Evolutionary conservation across 495 filamentous ascomycete genomes (phyloP).

Genomic region (Aspergillus diversus): DNA sequence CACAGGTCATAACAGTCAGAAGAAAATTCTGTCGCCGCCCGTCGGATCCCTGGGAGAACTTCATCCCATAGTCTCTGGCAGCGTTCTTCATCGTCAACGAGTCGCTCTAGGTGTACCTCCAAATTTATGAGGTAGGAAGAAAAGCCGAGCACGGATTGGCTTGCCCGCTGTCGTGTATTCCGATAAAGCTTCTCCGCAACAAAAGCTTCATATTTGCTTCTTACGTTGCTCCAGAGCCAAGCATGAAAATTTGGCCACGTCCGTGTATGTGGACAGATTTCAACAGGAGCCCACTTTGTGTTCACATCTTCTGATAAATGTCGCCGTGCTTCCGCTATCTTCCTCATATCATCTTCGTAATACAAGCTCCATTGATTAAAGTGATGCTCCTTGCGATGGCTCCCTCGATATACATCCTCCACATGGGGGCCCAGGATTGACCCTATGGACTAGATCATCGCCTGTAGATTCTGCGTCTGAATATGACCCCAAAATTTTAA

Average conservation of each 20-base stretch:
- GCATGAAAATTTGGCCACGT: conserved; percentile 14
- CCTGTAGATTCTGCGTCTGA: too few species aligned
- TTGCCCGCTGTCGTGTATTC: conserved; percentile 2
- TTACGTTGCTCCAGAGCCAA: conserved; percentile 3
- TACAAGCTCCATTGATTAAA: not conserved
- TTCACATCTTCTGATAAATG: not conserved
- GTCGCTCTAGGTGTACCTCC: conserved; percentile 3
- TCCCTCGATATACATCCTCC: not conserved
- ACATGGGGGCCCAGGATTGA: conserved; percentile 6
- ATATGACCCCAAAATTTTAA: too few species aligned
- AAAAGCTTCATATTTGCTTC: not conserved
- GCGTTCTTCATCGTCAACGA: conserved; percentile 12
- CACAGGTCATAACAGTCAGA: too few species aligned
- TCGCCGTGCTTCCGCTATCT: conserved; percentile 6
- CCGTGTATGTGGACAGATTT: not conserved
- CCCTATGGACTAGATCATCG: too few species aligned
- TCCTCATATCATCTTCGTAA: conserved; percentile 4
- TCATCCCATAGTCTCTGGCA: conserved; percentile 14
- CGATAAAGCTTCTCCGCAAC: conserved; percentile 10
- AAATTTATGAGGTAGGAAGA: too few species aligned
- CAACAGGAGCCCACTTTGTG: conserved; percentile 5
- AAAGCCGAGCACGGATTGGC: too few species aligned
- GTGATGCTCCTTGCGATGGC: conserved; percentile 11
- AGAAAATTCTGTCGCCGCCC: too few species aligned
- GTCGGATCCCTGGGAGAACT: conserved; percentile 13